phyloP scores from a whole-genome alignment of 148 eudicot species.

The Amaranthus palmeri region DNA sequence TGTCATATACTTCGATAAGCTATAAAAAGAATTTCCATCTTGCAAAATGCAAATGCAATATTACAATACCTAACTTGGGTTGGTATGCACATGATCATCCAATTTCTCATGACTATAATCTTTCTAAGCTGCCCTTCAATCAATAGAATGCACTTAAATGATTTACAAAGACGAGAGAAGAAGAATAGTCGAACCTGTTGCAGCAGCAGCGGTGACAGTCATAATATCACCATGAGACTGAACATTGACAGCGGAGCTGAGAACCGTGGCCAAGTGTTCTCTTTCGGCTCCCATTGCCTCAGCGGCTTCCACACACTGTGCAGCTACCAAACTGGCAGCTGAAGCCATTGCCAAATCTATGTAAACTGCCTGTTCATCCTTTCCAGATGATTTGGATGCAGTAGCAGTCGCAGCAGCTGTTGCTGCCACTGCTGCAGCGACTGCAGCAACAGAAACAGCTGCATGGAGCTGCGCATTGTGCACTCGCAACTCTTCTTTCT shows the following conservation, averaged over 20 bases:
- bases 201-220: slow-evolving; percentile 93
- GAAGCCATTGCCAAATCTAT: slow-evolving; percentile 81
- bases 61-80: no score
- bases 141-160: not conserved
- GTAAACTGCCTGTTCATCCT: slow-evolving; percentile 64
- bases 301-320: slow-evolving; percentile 89
- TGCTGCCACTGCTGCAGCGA: slow-evolving; percentile 83
- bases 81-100: no score
- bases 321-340: slow-evolving; percentile 85
- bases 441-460: slow-evolving; percentile 76
- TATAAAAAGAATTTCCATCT: no score
- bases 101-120: not conserved
- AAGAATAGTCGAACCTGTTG: slow-evolving; percentile 49
- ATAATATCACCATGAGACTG: slow-evolving; percentile 74
- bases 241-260: slow-evolving; percentile 83
- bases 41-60: no score
- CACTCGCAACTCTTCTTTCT: slow-evolving; percentile 74
- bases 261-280: slow-evolving; percentile 62
- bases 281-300: slow-evolving; percentile 89
- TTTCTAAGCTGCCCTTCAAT: not conserved
- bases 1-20: no score
- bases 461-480: slow-evolving; percentile 92
- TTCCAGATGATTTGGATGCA: slow-evolving; percentile 39
- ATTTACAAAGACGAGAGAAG: not conserved
- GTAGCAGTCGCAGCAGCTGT: slow-evolving; percentile 83